Evolutionary conservation across 352 stramenopile genomes (phyloP).

Genomic region (Phytophthora sp.): DNA sequence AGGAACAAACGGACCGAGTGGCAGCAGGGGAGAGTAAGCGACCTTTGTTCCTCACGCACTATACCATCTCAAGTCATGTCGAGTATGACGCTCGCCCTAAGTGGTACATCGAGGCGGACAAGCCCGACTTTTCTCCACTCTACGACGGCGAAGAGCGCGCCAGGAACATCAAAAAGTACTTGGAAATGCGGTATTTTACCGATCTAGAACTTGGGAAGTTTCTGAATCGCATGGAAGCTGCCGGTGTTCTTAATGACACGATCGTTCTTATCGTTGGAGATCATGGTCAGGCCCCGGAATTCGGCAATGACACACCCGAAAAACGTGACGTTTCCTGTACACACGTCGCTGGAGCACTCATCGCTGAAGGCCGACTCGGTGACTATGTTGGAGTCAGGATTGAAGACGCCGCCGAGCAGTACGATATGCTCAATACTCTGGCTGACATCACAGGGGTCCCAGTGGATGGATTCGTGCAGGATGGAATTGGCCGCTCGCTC

Average conservation of each 20-base stretch:
- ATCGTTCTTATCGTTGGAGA: slow-evolving; percentile 61
- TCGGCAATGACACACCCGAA: slow-evolving; percentile 37
- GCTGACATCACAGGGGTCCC: slow-evolving; percentile 50
- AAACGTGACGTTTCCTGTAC: slow-evolving; percentile 38
- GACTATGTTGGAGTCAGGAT: slow-evolving; percentile 33
- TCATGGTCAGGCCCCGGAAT: slow-evolving; percentile 55
- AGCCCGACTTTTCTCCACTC: slow-evolving; percentile 48
- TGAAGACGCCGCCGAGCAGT: slow-evolving; percentile 42
- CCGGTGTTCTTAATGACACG: slow-evolving; percentile 56
- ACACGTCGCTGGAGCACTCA: slow-evolving; percentile 37
- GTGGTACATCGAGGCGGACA: slow-evolving; percentile 40
- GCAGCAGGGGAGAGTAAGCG: slow-evolving; percentile 32
- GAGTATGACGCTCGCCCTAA: slow-evolving; percentile 39
- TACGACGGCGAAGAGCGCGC: slow-evolving; percentile 37
- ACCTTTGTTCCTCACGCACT: slow-evolving; percentile 60
- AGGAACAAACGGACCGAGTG: slow-evolving; percentile 37
- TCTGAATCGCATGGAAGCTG: slow-evolving; percentile 48
- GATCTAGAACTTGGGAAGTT: slow-evolving; percentile 58
- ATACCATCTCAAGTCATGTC: slow-evolving; percentile 65
- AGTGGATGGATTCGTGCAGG: slow-evolving; percentile 39
- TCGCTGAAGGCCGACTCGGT: slow-evolving; percentile 44
- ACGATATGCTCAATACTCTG: slow-evolving; percentile 52
- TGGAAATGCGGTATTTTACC: slow-evolving; percentile 58
- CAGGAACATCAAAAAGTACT: slow-evolving; percentile 40
- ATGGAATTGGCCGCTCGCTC: slow-evolving; percentile 46